Percentiles rank a stretch among this genome's conserved stretches.
phyloP scores from a whole-genome alignment of 148 eudicot genomes.

The Cornus suecica region DNA sequence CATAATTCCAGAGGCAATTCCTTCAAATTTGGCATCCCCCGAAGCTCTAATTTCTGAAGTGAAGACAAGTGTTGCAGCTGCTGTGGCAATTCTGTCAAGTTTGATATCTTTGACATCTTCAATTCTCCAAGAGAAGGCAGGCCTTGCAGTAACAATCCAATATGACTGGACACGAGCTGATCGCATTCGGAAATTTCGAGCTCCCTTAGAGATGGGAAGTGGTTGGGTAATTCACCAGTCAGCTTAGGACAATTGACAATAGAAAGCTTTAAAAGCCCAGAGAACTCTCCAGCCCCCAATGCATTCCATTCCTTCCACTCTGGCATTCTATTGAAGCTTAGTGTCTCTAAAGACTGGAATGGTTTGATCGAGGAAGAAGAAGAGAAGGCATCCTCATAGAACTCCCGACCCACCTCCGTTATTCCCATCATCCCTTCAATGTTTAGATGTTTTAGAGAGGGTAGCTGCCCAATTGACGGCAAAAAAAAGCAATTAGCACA shows the following conservation, averaged over 20 bases:
- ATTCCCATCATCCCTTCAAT: background rate
- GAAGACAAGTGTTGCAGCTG: no score
- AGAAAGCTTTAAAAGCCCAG: background rate
- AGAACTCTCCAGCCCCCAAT: background rate
- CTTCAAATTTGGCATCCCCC: no score
- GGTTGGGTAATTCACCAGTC: background rate
- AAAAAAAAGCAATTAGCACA: background rate
- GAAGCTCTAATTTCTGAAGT: no score
- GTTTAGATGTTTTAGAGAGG: constrained; percentile 7
- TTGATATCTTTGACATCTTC: no score
- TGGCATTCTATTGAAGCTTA: background rate
- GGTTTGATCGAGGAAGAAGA: background rate
- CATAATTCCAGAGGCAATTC: no score
- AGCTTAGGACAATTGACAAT: constrained; percentile 1
- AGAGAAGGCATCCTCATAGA: background rate
- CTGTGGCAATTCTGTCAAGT: no score
- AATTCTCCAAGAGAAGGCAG: no score
- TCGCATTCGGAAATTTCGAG: background rate
- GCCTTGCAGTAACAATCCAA: no score
- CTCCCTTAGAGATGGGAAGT: background rate
- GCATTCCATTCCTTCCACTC: background rate
- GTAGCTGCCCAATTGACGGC: constrained; percentile 13
- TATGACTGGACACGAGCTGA: background rate
- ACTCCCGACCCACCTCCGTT: background rate
- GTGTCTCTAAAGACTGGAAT: background rate